These are phyloP conservation scores for Helicostylum pulchrum DNA, from an alignment of 192 early-diverging fungal genomes.

Conservation along the genomic window DNA sequence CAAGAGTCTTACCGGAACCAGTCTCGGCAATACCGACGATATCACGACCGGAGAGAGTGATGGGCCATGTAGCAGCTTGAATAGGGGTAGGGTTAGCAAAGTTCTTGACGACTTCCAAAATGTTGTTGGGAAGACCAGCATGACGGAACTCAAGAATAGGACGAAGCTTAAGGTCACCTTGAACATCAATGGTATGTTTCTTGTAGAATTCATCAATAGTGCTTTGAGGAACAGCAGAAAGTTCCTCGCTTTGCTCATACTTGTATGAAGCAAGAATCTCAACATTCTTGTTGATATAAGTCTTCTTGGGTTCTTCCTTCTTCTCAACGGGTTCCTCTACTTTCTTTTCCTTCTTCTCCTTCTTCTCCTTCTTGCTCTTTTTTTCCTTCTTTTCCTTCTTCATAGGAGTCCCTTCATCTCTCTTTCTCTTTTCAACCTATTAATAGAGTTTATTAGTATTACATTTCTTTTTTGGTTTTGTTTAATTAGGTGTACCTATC, in stretches of 20 bases:
- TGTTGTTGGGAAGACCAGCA: constrained; percentile 62
- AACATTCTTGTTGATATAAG: constrained; percentile 4
- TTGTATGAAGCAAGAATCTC: constrained; percentile 21
- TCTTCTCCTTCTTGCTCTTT: constrained; percentile 38
- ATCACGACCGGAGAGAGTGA: constrained; percentile 77
- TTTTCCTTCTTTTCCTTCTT: constrained; percentile 21
- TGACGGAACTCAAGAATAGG: constrained; percentile 73
- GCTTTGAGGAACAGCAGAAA: constrained; percentile 23
- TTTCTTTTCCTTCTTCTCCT: constrained; percentile 35
- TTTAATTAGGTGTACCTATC: too few relatives aligned
- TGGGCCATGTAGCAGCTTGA: constrained; percentile 92
- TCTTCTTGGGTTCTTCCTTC: neutral
- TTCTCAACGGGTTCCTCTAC: constrained; percentile 4
- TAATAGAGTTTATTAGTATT: neutral
- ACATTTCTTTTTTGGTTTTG: neutral
- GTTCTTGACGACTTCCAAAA: constrained; percentile 60
- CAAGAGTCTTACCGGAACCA: constrained; percentile 92
- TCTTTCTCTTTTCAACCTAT: constrained; percentile 28
- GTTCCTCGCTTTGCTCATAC: constrained; percentile 19
- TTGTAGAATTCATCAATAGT: constrained; percentile 45
- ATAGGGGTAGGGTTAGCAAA: constrained; percentile 91
- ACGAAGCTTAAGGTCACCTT: constrained; percentile 55
- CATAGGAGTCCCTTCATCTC: constrained; percentile 23
- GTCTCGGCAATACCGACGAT: constrained; percentile 96
- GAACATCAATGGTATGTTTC: constrained; percentile 45